Evolutionary conservation across 345 rosid species (phyloP).

Genomic region (Aquilaria sinensis): DNA sequence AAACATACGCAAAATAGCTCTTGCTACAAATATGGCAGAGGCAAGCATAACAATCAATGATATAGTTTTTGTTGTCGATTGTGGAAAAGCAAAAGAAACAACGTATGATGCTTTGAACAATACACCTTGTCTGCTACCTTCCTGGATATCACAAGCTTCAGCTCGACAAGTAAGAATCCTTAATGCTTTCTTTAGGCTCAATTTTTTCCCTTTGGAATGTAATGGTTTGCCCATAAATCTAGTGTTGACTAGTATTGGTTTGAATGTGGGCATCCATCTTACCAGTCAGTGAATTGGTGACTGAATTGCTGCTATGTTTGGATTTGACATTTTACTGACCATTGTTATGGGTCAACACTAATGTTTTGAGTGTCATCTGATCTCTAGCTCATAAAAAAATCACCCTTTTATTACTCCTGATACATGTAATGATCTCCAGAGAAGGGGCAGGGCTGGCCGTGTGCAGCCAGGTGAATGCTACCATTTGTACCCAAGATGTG

Average conservation of each 20-base stretch:
- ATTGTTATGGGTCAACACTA: too few species aligned
- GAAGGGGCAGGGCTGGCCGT: constrained; percentile 98
- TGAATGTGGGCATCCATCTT: too few species aligned
- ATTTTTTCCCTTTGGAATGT: too few species aligned
- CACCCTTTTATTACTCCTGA: too few species aligned
- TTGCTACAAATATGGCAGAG: constrained; percentile 99
- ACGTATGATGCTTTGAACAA: constrained; percentile 98
- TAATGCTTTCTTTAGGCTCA: too few species aligned
- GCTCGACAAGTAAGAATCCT: constrained; percentile 66
- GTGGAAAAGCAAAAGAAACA: constrained; percentile 99
- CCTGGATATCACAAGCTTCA: constrained; percentile 98
- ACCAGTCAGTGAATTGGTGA: too few species aligned
- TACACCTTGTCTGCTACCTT: constrained; percentile 96
- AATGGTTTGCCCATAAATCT: too few species aligned
- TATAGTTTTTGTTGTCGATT: constrained; percentile 89
- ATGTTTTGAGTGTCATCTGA: background rate
- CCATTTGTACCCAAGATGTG: constrained; percentile 86
- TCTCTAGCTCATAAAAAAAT: background rate
- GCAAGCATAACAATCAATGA: constrained; percentile 97
- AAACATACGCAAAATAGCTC: constrained; percentile 77
- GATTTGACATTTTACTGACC: too few species aligned
- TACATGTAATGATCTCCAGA: constrained; percentile 33
- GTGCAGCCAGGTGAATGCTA: constrained; percentile 94
- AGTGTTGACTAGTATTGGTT: too few species aligned
- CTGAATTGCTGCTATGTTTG: too few species aligned